Evolutionary conservation across 371 early-diverging fungal genomes (phyloP).

Genomic region (Mortierella sp.): DNA sequence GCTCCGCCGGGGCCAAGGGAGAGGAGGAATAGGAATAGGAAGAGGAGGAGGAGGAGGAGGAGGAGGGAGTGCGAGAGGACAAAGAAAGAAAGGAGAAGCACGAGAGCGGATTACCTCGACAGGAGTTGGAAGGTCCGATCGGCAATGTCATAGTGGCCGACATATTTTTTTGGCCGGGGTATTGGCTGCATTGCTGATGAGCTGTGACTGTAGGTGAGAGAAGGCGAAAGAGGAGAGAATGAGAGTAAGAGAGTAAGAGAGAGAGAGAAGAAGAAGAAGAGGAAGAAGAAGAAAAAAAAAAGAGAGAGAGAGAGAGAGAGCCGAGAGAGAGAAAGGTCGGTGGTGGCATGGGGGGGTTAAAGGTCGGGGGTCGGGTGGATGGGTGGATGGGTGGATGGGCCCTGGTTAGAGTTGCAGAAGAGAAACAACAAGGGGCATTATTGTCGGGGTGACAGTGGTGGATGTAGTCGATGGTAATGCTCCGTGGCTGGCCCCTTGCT

Average conservation of each 20-base stretch:
- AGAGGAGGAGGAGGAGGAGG: neutral
- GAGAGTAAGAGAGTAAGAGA: neutral
- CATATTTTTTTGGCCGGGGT: conserved; percentile 36
- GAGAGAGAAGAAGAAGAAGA: too few species aligned
- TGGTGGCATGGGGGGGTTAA: too few species aligned
- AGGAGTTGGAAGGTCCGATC: conserved; percentile 51
- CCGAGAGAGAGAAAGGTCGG: too few species aligned
- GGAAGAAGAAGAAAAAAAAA: neutral
- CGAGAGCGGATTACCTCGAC: conserved; percentile 25
- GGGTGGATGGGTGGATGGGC: too few species aligned
- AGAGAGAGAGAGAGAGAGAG: conserved; percentile 1
- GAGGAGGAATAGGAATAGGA: neutral
- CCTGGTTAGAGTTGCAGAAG: too few species aligned
- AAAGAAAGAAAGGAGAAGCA: neutral
- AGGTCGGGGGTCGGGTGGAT: too few species aligned
- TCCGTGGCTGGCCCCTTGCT: too few species aligned
- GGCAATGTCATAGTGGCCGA: conserved; percentile 53
- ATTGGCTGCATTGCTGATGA: conserved; percentile 8
- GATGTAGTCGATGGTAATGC: too few species aligned
- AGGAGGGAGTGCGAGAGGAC: too few species aligned
- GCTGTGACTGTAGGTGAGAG: conserved; percentile 6
- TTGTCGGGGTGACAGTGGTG: too few species aligned
- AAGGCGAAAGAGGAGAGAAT: neutral
- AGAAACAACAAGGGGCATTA: too few species aligned
- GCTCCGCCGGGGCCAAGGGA: neutral